Base-by-base conservation (phyloP, 2,329 filamentous ascomycete species). In the Purpureocillium lavendulum region DNA sequence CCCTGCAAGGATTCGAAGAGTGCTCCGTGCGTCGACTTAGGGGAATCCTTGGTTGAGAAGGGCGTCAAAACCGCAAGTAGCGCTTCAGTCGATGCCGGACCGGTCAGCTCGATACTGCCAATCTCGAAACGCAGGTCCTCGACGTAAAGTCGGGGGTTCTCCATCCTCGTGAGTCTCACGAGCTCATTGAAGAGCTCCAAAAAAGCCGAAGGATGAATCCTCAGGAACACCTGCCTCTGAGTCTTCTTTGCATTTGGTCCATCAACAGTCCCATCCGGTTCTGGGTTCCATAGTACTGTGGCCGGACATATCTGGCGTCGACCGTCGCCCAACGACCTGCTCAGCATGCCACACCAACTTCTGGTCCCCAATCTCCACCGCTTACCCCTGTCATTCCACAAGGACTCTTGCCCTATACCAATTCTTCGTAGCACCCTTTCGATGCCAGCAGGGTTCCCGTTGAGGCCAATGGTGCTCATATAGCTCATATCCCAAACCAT, bases 401-500 rank as follows among this genome's bases (percentile, higher is more conserved):
- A 64, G 13, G 73, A 69, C 12, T 77, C 69, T 15, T 77, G 70
- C 1, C 66, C 65, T 33, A 87, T 60, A 1, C 84, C 81, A 2
- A 95, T 50, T 5, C 69, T 71, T 51, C 69, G 77, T 28, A 97
- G 58, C 9, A 90, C 67, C 30, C 75, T 73, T 40, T 80, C 68
- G 31, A 95, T 65, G 39, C 80, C 81, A 24, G 66, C 60, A 31
- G 76, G 66, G 12, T 69, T 64, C 0, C 89, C 92, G 49, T 82
- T 80, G 4, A 97, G 57, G 12, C 82, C 74, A 47, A 97, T 83
- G 1, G 87, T 95, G 49, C 86, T 85, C 67, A 92, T 84, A 57
- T 96, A 98, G 58, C 89, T 97, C 69, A 80, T 86, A 61, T 98
- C 92, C 88, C 90, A 97, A 1, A 81, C 81, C 33, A 97, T 70